Conservation (phyloP, 73 alveolate species). For the Paramecium sexaurelia region DNA sequence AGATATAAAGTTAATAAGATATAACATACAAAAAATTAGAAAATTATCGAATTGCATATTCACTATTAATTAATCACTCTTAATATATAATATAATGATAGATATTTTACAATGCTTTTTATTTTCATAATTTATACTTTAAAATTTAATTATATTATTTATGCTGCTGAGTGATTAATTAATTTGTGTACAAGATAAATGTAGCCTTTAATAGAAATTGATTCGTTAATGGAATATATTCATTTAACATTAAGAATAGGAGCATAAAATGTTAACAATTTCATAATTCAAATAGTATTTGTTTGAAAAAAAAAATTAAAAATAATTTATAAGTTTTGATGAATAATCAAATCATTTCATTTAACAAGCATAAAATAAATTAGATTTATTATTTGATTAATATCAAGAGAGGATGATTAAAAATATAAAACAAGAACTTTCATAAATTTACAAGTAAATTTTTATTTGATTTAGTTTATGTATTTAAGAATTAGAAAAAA, state of each 20-base stretch:
- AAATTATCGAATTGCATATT: no score
- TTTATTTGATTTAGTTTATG: neutral
- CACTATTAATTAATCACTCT: no score
- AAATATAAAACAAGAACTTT: neutral
- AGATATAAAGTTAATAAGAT: no score
- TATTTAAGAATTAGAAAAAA: neutral
- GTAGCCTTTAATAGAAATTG: neutral
- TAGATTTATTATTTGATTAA: neutral
- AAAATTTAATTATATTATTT: neutral
- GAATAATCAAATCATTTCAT: neutral
- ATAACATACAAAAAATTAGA: no score
- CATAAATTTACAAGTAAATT: neutral
- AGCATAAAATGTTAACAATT: neutral
- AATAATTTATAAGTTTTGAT: neutral
- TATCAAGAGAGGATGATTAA: neutral
- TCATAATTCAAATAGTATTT: neutral
- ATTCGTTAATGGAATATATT: neutral
- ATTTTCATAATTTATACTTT: neutral
- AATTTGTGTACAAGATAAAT: neutral
- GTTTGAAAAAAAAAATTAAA: neutral
- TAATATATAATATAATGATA: no score
- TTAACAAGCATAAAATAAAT: neutral
- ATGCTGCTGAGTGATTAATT: neutral
- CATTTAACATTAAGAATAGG: neutral
- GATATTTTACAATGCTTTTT: neutral